Evolutionary conservation across 257 asterid genomes (phyloP).

Genomic region (Solanum habrochaites): DNA sequence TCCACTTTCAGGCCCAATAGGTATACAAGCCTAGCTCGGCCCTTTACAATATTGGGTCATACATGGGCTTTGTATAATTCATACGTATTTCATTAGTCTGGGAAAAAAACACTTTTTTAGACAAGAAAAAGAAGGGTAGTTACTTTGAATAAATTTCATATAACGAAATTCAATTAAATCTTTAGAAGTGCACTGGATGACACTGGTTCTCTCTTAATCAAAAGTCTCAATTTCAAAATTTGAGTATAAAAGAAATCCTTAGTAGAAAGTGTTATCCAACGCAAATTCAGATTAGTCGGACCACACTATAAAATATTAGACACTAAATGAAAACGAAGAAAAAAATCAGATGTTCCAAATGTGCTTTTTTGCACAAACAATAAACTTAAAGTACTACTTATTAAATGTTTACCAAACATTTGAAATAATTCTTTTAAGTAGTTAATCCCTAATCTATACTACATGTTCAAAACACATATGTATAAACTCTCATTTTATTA

Average conservation of each 20-base stretch:
- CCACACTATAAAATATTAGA: no score
- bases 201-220: neutral
- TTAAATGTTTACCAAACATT: neutral
- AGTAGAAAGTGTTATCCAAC: rapidly evolving
- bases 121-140: neutral
- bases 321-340: no score
- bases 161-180: neutral
- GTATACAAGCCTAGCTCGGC: neutral
- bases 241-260: no score
- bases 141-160: neutral
- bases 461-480: neutral
- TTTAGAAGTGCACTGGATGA: neutral
- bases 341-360: neutral
- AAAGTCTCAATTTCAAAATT: no score
- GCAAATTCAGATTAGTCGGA: neutral
- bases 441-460: neutral
- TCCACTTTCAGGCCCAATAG: neutral
- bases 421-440: neutral
- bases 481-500: neutral
- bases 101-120: neutral
- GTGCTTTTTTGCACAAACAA: neutral
- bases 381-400: neutral
- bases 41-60: neutral
- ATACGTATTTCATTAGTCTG: neutral
- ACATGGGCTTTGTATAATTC: neutral